A percentile compares a stretch with the other conserved stretches of the same genome.
phyloP scores from a whole-genome alignment of 2,329 filamentous ascomycete species.

The Tolypocladium endophyticum region DNA sequence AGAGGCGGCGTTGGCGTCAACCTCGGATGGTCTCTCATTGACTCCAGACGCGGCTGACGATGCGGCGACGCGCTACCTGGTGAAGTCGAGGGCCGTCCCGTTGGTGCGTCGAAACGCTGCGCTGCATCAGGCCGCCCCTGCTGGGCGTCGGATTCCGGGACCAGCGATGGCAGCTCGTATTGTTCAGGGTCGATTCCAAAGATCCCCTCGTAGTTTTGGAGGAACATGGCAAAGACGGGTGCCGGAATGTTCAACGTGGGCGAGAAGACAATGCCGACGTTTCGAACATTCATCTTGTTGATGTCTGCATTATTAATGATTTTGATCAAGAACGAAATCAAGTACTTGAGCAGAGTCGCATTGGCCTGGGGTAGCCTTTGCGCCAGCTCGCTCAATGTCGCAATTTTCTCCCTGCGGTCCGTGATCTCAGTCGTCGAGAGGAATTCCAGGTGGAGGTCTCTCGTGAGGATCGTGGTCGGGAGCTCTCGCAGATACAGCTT shows the following conservation, averaged over 20 bases:
- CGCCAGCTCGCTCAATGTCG: slow-evolving; percentile 65
- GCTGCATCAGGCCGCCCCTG: slow-evolving; percentile 17
- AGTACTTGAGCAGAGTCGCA: slow-evolving; percentile 67
- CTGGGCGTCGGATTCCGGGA: slow-evolving; percentile 25
- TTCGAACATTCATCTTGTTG: slow-evolving; percentile 98
- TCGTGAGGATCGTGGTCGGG: slow-evolving; percentile 80
- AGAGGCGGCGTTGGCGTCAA: slow-evolving; percentile 41
- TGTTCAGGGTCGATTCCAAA: slow-evolving; percentile 64
- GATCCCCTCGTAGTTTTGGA: slow-evolving; percentile 81
- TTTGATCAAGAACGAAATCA: slow-evolving; percentile 80
- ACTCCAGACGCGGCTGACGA: slow-evolving; percentile 29
- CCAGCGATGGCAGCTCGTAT: slow-evolving; percentile 43
- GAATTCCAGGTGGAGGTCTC: slow-evolving; percentile 85
- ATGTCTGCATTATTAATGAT: slow-evolving; percentile 82
- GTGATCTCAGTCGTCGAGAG: slow-evolving; percentile 71
- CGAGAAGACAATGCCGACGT: slow-evolving; percentile 96
- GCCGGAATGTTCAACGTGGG: slow-evolving; percentile 94
- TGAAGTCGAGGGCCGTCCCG: slow-evolving; percentile 39
- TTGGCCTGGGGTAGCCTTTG: slow-evolving; percentile 73
- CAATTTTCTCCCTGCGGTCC: slow-evolving; percentile 65
- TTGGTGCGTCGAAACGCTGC: slow-evolving; percentile 22
- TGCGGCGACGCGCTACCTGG: slow-evolving; percentile 40
- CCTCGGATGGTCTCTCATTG: slow-evolving; percentile 17
- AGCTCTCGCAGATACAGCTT: slow-evolving; percentile 92
- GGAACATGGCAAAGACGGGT: slow-evolving; percentile 84